Percentiles rank a stretch among this genome's conserved stretches.
Conservation (phyloP, 192 early-diverging fungal genomes). For the Coemansia sp. region DNA sequence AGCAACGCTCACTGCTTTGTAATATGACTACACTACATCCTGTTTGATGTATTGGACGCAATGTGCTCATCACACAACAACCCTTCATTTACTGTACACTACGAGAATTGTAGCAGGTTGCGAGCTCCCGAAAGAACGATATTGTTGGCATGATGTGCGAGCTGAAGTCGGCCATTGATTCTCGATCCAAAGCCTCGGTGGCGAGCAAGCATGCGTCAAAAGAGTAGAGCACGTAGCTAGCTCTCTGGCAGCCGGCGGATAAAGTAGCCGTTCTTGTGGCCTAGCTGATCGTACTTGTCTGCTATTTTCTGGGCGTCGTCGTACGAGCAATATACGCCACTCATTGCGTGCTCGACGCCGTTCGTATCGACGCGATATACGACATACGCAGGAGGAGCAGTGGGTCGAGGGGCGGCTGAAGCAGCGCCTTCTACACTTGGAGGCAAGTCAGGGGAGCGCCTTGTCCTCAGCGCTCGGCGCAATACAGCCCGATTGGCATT, state of each 20-base stretch:
- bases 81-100: neutral
- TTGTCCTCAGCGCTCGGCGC: neutral
- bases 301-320: constrained; percentile 16
- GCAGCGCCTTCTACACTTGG: too few species aligned
- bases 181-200: constrained; percentile 6
- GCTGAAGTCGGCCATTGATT: constrained; percentile 38
- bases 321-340: constrained; percentile 8
- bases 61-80: neutral
- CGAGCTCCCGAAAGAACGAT: constrained; percentile 12
- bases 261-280: constrained; percentile 47
- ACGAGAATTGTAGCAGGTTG: constrained; percentile 16
- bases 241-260: constrained; percentile 4
- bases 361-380: constrained; percentile 41
- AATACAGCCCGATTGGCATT: neutral
- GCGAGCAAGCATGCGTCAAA: neutral
- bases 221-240: neutral
- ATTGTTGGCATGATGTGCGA: constrained; percentile 39
- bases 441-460: neutral
- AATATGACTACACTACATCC: too few species aligned
- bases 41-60: neutral
- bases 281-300: constrained; percentile 20
- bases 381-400: neutral
- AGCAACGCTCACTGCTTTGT: neutral
- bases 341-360: constrained; percentile 28
- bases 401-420: neutral